Evolutionary conservation across 164 flowering plant species (phyloP), one percentile per base, ranked within the genome.

Genomic region (Umbilicus rupestris): DNA sequence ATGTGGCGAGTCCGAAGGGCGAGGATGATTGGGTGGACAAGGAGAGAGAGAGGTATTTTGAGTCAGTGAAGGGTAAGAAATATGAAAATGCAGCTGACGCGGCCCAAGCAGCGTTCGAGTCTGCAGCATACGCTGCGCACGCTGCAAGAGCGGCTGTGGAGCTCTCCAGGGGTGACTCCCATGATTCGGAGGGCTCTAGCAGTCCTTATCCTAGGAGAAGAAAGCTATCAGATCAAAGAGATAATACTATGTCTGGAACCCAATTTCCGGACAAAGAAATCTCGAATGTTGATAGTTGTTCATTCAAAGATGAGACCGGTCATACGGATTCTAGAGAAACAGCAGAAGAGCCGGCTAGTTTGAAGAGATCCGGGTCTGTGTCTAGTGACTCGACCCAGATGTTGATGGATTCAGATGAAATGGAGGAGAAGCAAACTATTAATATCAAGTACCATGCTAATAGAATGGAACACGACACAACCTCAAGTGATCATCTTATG

Each of bases 31-130:
- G 67, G 26, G 64, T 64, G 7, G 78, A n/a, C n/a, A n/a, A 67
- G 20, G 66, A 9, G 10, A 71, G 72, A 28, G 80, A 74, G 63
- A 71, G 50, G 30, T 72, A 70, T 41, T 74, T 78, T 57, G 84
- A 69, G 67, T 78, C 91, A 20, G 9, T 66, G 52, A 75, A 75
- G 42, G 76, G 68, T 64, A 75, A 64, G 46, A 82, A 80, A 63
- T 90, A 88, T 70, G 78, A 62, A 71, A 85, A 88, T 72, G 94
- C 88, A 46, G 89, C 86, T 59, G 84, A 77, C 73, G 97, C 97
- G 65, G 94, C 93, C 57, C 93, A 88, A 74, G 92, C 85, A 58
- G 98, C 98, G 39, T 93, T 87, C 73, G 85, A 87, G 75, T 90
- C 92, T 0, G 90, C 92, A 10, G 92, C 90, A 44, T 71, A 80